Percentiles rank a stretch among this genome's conserved stretches.
phyloP scores from a whole-genome alignment of 192 early-diverging fungal species.

The Allomyces macrogynus region DNA sequence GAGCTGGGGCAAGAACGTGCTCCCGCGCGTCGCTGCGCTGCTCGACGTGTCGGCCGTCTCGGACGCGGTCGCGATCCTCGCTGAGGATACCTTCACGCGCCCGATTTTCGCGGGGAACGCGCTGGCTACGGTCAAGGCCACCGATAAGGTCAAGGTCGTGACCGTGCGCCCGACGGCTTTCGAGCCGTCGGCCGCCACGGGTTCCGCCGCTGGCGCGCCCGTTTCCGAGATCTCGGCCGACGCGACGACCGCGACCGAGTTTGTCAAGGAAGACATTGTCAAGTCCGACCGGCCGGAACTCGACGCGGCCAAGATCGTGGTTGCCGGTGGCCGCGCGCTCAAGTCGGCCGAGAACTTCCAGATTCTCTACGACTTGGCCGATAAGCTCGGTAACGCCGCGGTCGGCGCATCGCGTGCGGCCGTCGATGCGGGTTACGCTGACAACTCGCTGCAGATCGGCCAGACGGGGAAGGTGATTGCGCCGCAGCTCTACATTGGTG shows the following conservation, averaged over 20 bases:
- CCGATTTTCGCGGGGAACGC: conserved; percentile 98
- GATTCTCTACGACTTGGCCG: conserved; percentile 74
- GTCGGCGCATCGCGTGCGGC: conserved; percentile 96
- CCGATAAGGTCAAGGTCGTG: conserved; percentile 66
- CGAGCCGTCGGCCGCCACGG: conserved; percentile 30
- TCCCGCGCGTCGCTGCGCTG: conserved; percentile 82
- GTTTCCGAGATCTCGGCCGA: conserved; percentile 28
- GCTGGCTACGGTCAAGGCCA: conserved; percentile 83
- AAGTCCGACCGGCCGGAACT: conserved; percentile 94
- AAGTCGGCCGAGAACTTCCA: conserved; percentile 92
- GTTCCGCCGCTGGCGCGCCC: conserved; percentile 17
- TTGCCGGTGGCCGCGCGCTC: conserved; percentile 85
- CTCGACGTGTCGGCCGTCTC: conserved; percentile 80
- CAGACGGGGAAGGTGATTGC: conserved; percentile 98
- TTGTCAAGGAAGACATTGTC: conserved; percentile 69
- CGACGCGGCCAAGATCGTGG: conserved; percentile 62
- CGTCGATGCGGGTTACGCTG: conserved; percentile 88
- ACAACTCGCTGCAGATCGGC: conserved; percentile 91
- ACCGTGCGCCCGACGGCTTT: conserved; percentile 85
- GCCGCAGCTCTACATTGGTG: conserved; percentile 83
- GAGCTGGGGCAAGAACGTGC: conserved; percentile 80
- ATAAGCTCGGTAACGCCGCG: conserved; percentile 79
- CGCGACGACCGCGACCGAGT: conserved; percentile 39
- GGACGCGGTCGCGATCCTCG: conserved; percentile 60
- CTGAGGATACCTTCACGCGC: conserved; percentile 73